Percentiles rank a stretch among this genome's conserved stretches.
Evolutionary conservation across 495 filamentous ascomycete species (phyloP).

Genomic region (Aspergillus homomorphus): DNA sequence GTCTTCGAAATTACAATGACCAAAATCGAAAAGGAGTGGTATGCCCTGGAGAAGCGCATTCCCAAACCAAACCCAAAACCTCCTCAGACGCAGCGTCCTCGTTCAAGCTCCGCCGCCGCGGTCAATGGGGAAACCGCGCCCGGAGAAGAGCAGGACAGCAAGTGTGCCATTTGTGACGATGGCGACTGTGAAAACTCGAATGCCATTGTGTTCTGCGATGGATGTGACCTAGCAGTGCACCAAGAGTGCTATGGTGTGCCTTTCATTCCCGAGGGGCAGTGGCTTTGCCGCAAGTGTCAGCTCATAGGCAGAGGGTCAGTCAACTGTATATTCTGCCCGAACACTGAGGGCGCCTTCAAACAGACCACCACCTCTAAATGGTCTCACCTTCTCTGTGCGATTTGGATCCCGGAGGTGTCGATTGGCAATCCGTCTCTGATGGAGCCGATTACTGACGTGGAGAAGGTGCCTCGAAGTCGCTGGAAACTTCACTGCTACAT

Average conservation of each 20-base stretch:
- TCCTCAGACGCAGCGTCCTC: conserved; percentile 82
- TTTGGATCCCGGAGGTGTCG: conserved; percentile 97
- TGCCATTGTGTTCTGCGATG: conserved; percentile 98
- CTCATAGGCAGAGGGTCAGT: conserved; percentile 87
- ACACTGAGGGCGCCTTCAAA: conserved; percentile 97
- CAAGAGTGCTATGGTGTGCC: conserved; percentile 99
- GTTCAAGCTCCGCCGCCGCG: conserved; percentile 87
- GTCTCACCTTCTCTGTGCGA: conserved; percentile 93
- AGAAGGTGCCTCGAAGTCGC: conserved; percentile 88
- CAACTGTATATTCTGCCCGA: conserved; percentile 97
- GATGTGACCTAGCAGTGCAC: conserved; percentile 95
- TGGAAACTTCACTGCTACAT: conserved; percentile 97
- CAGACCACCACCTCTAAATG: conserved; percentile 93
- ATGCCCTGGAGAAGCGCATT: conserved; percentile 91
- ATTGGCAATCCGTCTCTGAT: conserved; percentile 96
- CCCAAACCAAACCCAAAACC: conserved; percentile 95
- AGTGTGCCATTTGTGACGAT: conserved; percentile 97
- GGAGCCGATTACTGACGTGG: conserved; percentile 97
- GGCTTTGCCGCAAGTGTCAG: conserved; percentile 96
- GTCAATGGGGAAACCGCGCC: conserved; percentile 83
- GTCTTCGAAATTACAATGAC: conserved; percentile 97
- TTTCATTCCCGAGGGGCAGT: conserved; percentile 97
- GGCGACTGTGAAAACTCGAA: conserved; percentile 99
- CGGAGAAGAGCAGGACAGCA: conserved; percentile 94
- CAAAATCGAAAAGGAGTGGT: conserved; percentile 98